Evolutionary conservation across 1,284 basidiomycete species (phyloP).

Genomic region (Volvariella volvacea): DNA sequence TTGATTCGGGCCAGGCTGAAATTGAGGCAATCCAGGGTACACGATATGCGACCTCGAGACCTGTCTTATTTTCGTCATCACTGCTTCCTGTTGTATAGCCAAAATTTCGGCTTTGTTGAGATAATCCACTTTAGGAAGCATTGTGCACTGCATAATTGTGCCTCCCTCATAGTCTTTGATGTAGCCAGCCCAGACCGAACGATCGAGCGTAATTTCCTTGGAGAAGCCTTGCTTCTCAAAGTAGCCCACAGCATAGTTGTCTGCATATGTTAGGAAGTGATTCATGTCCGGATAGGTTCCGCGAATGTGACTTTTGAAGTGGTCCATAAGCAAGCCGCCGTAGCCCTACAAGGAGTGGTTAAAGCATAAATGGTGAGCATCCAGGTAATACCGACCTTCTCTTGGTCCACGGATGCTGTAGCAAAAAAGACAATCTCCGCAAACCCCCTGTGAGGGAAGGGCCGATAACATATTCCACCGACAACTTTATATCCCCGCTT

Average conservation of each 20-base stretch:
- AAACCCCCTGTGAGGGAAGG: constrained; percentile 92
- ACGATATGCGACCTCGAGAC: constrained; percentile 86
- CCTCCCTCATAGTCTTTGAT: constrained; percentile 99
- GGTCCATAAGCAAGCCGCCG: constrained; percentile 98
- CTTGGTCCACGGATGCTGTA: constrained; percentile 93
- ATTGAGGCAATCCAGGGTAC: constrained; percentile 77
- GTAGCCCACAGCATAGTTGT: constrained; percentile 98
- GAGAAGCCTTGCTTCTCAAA: constrained; percentile 99
- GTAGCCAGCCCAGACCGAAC: constrained; percentile 95
- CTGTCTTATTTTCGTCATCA: constrained; percentile 84
- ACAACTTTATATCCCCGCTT: constrained; percentile 95
- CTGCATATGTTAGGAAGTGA: constrained; percentile 97
- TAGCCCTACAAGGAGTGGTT: constrained; percentile 64
- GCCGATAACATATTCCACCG: constrained; percentile 96
- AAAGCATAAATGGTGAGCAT: not conserved
- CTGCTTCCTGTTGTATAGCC: constrained; percentile 81
- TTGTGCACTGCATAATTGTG: constrained; percentile 99
- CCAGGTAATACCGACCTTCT: constrained; percentile 62
- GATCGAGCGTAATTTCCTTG: constrained; percentile 90
- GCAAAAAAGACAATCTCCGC: constrained; percentile 99
- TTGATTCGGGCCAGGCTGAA: constrained; percentile 51
- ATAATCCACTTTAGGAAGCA: constrained; percentile 90
- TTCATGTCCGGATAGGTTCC: constrained; percentile 77
- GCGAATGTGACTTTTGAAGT: constrained; percentile 92
- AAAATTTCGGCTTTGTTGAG: constrained; percentile 79